Evolutionary conservation across 2,329 filamentous ascomycete species (phyloP), one percentile per base, ranked within the genome.

Genomic region (Fusarium proliferatum): DNA sequence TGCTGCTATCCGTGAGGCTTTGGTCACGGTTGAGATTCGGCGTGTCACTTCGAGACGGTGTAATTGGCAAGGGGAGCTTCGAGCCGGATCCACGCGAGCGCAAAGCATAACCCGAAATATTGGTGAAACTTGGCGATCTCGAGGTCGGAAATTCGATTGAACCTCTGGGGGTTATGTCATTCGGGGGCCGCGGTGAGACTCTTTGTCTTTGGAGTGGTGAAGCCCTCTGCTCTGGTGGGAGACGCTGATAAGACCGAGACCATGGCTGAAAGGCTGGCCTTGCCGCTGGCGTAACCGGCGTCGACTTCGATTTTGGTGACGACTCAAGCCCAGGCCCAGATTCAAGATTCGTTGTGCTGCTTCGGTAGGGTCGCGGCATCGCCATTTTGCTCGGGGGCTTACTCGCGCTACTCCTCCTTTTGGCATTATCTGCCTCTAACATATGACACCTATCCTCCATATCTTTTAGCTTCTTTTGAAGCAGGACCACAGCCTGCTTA

Each of bases 1-100:
- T 82, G 77, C 83, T 85, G 74, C 82, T 85, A 61, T 85, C 84
- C 17, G 84, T 83, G 60, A 83, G 79, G 53, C 82, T 84, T 33
- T 79, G 79, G 41, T 85, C 82, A 19, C 79, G 79, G 53, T 75
- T 73, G 34, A 82, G 73, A 11, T 73, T 78, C 4, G 84, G 83
- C 1, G 83, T 84, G 34, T 75, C 78, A 21, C 79, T 79, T 19
- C 82, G 79, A 64, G 78, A 82, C 2, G 82, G 83, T 5, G 83
- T 85, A 21, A 82, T 74, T 21, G 82, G 80, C 8, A 83, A 75
- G 2, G 84, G 84, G 7, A 85, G 76, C 53, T 81, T 82, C 5
- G 84, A 85, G 26, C 76, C 81, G 3, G 83, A 84, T 45, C 76
- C 79, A 34, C 80, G 79, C 36, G 83, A 80, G 3, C 81, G 80